These are phyloP conservation scores for Pleurotus platypus DNA, from an alignment of 768 basidiomycete species.

Conservation along the genomic window DNA sequence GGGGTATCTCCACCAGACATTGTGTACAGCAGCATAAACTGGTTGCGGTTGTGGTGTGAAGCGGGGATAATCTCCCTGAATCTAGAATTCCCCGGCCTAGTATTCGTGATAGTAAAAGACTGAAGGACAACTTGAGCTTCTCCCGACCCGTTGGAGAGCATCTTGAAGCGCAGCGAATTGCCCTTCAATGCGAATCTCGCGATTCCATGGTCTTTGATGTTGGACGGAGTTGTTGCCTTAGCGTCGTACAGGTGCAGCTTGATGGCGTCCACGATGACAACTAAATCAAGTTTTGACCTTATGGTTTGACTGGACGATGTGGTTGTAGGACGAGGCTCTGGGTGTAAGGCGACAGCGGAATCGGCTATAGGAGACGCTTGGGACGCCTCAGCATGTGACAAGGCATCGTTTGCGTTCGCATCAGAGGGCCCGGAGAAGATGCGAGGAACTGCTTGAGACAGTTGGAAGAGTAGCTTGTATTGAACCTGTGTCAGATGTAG, in stretches of 20 bases:
- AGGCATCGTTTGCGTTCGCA: slow-evolving; percentile 23
- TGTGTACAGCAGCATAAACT: slow-evolving; percentile 92
- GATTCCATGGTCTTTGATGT: slow-evolving; percentile 76
- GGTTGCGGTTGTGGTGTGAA: slow-evolving; percentile 81
- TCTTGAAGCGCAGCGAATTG: slow-evolving; percentile 75
- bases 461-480: slow-evolving; percentile 64
- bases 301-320: slow-evolving; percentile 22
- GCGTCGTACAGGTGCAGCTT: slow-evolving; percentile 85
- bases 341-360: slow-evolving; percentile 42
- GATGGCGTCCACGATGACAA: slow-evolving; percentile 65
- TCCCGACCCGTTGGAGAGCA: slow-evolving; percentile 75
- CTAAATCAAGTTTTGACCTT: slow-evolving; percentile 71
- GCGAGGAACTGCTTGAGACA: slow-evolving; percentile 67
- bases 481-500: slow-evolving; percentile 82
- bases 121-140: slow-evolving; percentile 87
- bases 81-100: slow-evolving; percentile 71
- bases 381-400: slow-evolving; percentile 12
- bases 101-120: slow-evolving; percentile 91
- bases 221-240: slow-evolving; percentile 49
- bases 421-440: slow-evolving; percentile 47
- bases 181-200: slow-evolving; percentile 80
- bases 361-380: slow-evolving; percentile 9
- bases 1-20: slow-evolving; percentile 55
- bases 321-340: slow-evolving; percentile 47
- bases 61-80: slow-evolving; percentile 96